These are phyloP conservation scores for Pichia inconspicua DNA, from an alignment of 1,139 yeast species.

Conservation along the genomic window DNA sequence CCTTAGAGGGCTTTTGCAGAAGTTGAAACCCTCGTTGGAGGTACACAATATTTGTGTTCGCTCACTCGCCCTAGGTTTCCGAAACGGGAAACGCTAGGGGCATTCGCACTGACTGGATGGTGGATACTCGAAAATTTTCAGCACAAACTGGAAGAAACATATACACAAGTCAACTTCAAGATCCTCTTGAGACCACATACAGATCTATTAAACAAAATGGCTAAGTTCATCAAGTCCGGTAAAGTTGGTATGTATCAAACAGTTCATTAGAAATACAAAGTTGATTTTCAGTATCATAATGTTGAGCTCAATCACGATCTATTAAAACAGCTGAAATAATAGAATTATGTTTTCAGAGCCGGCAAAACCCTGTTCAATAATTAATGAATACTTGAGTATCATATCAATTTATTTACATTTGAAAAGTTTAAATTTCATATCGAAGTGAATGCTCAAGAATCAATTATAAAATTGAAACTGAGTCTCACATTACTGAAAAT, in stretches of 20 bases:
- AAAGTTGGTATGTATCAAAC: constrained; percentile 82
- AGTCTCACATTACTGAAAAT: background rate
- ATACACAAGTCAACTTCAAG: background rate
- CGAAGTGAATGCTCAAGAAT: background rate
- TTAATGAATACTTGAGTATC: too few relatives aligned
- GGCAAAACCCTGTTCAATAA: too few relatives aligned
- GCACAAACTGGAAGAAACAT: background rate
- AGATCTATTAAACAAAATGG: constrained; percentile 42
- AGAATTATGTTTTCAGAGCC: background rate
- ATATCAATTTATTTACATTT: too few relatives aligned
- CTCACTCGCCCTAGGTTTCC: background rate
- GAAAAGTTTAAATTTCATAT: too few relatives aligned
- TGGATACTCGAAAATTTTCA: constrained; percentile 9
- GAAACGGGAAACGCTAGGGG: constrained; percentile 1
- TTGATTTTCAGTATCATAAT: background rate
- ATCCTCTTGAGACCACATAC: constrained; percentile 3
- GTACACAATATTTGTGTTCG: background rate
- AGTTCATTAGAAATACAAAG: background rate
- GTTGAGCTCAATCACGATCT: background rate
- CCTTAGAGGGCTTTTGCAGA: background rate
- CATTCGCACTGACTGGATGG: background rate
- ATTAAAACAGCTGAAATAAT: too few relatives aligned
- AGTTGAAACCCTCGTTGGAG: background rate
- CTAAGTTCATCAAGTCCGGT: constrained; percentile 98
- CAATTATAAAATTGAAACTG: too few relatives aligned